Base-by-base conservation (phyloP, 2,329 filamentous ascomycete species). In the Pseudonectria foliicola region DNA sequence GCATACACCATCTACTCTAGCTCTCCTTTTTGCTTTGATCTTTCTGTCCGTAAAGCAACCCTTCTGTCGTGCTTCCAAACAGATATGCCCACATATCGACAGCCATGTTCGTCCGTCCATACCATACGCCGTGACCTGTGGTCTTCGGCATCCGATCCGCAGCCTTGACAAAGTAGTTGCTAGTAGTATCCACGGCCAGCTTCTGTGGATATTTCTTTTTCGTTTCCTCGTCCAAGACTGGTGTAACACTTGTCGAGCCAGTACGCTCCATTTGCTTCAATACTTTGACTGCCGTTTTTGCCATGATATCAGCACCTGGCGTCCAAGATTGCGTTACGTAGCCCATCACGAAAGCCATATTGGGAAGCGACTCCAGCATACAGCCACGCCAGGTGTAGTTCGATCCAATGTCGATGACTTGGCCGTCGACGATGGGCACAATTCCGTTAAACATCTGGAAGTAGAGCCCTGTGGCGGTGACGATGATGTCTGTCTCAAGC, bases 251-350 rank as follows among this genome's bases (percentile, higher is more conserved):
- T 2, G 56, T 61, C 10, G 67, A 63, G 0, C 61, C 59, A 14
- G 68, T 63, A 13, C 62, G 55, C 28, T 67, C 57, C 71, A 80
- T 78, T 34, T 66, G 48, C 28, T 68, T 70, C 39, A 78, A 48
- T 3, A 82, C 55, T 0, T 73, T 62, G 4, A 66, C 62, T 4
- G 73, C 55, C 5, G 73, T 61, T 33, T 62, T 62, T 1, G 66
- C 64, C 25, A 55, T 59, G 1, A 65, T 62, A 39, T 84, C 79
- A 1, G 75, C 72, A 3, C 80, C 80, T 0, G 82, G 69, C 0
- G 81, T 85, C 80, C 80, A 86, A 0, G 72, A 73, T 0, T 73
- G 70, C 30, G 80, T 75, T 13, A 75, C 72, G 53, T 85, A 85
- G 7, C 81, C 82, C 28, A 80, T 64, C 25, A 82, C 62, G 34